Evolutionary conservation across 202 grass and related monocot species (phyloP).

Genomic region (Setaria viridis): DNA sequence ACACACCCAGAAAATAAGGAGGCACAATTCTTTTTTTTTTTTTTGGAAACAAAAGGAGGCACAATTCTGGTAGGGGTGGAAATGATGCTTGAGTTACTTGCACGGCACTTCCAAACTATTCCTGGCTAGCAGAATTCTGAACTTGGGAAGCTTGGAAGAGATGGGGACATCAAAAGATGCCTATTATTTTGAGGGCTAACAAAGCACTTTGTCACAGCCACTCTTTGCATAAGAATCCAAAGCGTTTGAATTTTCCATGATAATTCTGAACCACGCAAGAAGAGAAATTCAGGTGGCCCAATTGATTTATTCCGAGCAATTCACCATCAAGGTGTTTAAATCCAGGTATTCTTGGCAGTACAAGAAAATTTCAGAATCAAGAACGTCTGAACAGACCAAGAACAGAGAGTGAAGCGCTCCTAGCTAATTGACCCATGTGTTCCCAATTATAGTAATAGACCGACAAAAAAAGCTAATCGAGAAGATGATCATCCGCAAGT

Average conservation of each 20-base stretch:
- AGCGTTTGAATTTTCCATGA: slow-evolving; percentile 31
- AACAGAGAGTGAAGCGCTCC: slow-evolving; percentile 7
- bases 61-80: slow-evolving; percentile 2
- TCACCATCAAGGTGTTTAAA: background rate
- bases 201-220: slow-evolving; percentile 28
- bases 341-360: slow-evolving; percentile 5
- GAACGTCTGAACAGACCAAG: slow-evolving; percentile 3
- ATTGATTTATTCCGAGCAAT: background rate
- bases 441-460: slow-evolving; percentile 18
- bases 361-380: background rate
- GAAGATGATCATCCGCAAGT: slow-evolving; percentile 15
- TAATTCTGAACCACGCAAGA: slow-evolving; percentile 2
- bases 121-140: slow-evolving; percentile 41
- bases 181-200: slow-evolving; percentile 10
- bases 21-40: background rate
- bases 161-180: slow-evolving; percentile 22
- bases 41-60: background rate
- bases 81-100: slow-evolving; percentile 60
- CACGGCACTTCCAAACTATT: slow-evolving; percentile 50
- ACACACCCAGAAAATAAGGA: background rate
- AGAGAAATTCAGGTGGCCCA: slow-evolving; percentile 23
- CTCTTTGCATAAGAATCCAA: slow-evolving; percentile 38
- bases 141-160: slow-evolving; percentile 9
- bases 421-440: background rate
- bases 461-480: slow-evolving; percentile 1